A percentile compares a stretch with the other conserved stretches of the same genome.
Conservation (phyloP, 1,284 basidiomycete genomes). For the Rhizoctonia solani region DNA sequence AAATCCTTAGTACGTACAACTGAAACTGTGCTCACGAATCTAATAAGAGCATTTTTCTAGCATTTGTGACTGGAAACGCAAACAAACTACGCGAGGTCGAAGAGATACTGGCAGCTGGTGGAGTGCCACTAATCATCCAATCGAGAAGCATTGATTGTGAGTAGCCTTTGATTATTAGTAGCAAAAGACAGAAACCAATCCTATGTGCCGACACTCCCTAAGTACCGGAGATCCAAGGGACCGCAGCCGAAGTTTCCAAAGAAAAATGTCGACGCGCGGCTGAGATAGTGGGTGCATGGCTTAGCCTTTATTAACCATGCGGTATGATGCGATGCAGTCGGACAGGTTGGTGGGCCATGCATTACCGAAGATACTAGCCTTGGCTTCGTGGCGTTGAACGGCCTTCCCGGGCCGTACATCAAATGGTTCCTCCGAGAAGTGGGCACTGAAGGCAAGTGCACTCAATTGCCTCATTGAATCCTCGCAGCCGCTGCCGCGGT, state of each 20-base stretch:
- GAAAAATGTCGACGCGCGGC: conserved; percentile 89
- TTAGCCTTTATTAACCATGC: background rate
- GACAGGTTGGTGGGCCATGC: conserved; percentile 77
- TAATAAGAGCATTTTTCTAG: conserved; percentile 48
- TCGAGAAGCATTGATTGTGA: conserved; percentile 71
- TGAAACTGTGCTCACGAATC: background rate
- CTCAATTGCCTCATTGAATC: conserved; percentile 22
- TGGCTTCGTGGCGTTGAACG: conserved; percentile 85
- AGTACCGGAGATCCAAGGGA: conserved; percentile 96
- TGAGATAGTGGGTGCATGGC: conserved; percentile 59
- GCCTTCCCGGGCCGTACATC: conserved; percentile 96
- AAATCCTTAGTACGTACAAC: too few species aligned
- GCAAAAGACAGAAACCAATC: conserved; percentile 40
- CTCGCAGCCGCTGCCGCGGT: background rate
- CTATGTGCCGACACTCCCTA: conserved; percentile 44
- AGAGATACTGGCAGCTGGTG: conserved; percentile 66
- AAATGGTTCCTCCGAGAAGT: conserved; percentile 84
- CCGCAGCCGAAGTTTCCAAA: conserved; percentile 85
- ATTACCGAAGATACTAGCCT: conserved; percentile 98
- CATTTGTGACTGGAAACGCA: conserved; percentile 92
- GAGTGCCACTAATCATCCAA: conserved; percentile 59
- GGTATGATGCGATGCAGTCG: background rate
- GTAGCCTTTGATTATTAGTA: conserved; percentile 41
- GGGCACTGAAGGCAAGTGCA: conserved; percentile 69
- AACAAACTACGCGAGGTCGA: conserved; percentile 93